phyloP scores from a whole-genome alignment of 345 rosid species.

The Euphorbia pulcherrima region DNA sequence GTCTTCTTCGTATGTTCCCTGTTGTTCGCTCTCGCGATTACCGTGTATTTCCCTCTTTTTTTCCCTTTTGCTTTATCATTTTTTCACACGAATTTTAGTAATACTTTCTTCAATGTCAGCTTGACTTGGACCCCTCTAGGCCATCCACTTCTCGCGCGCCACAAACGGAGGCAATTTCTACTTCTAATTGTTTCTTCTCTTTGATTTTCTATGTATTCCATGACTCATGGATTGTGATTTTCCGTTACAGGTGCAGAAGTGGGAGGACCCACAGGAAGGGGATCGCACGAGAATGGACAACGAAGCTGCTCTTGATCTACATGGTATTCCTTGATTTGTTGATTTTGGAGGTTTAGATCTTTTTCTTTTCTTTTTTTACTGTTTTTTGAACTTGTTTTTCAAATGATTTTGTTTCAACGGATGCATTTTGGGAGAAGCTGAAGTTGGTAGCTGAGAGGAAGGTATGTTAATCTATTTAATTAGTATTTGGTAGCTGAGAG shows the following conservation, averaged over 20 bases:
- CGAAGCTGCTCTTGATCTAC: conserved; percentile 27
- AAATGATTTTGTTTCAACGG: conserved; percentile 33
- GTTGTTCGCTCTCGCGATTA: conserved; percentile 71
- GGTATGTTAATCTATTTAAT: conserved; percentile 37
- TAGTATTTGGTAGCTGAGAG: conserved; percentile 35
- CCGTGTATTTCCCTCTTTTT: conserved; percentile 32
- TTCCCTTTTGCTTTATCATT: neutral
- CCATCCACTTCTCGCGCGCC: conserved; percentile 48
- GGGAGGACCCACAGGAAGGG: conserved; percentile 26
- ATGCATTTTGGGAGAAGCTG: conserved; percentile 79
- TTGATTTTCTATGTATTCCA: neutral
- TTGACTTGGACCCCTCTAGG: conserved; percentile 50
- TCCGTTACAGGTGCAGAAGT: conserved; percentile 37
- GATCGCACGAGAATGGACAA: conserved; percentile 26
- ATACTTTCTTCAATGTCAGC: conserved; percentile 29
- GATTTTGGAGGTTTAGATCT: neutral
- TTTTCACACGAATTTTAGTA: neutral
- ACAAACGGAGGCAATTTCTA: conserved; percentile 31
- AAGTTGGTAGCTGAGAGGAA: conserved; percentile 52
- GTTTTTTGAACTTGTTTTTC: neutral
- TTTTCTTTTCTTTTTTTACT: neutral
- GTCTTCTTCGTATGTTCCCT: conserved; percentile 72
- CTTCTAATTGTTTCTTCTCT: neutral
- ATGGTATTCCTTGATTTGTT: conserved; percentile 41
- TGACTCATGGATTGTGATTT: conserved; percentile 13